A percentile compares a stretch with the other conserved stretches of the same genome.
Conservation (phyloP, 495 filamentous ascomycete species). For the Podospora comata region DNA sequence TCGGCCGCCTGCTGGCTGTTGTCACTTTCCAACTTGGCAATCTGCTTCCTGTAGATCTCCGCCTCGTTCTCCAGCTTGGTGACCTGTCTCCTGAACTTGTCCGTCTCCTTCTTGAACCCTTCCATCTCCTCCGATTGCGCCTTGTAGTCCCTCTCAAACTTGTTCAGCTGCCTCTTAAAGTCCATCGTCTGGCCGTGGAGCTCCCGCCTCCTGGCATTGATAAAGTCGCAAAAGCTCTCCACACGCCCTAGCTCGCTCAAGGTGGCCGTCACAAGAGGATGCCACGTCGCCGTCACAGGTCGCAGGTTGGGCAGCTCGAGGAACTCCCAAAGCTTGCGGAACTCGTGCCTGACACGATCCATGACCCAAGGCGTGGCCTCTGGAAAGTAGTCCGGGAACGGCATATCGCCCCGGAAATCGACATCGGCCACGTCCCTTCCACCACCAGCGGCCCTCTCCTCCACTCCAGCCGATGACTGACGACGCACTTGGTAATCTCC, state of each 20-base stretch:
- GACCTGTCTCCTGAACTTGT: neutral
- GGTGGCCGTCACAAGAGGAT: neutral
- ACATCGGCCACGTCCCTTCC: neutral
- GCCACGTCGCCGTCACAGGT: neutral
- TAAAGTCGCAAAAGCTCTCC: neutral
- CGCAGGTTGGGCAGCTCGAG: neutral
- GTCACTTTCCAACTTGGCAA: neutral
- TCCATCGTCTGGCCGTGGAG: neutral
- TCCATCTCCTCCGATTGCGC: neutral
- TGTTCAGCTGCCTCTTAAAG: neutral
- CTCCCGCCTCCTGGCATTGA: neutral
- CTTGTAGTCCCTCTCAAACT: neutral
- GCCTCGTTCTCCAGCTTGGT: neutral
- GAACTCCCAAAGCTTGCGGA: neutral
- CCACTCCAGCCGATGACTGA: neutral
- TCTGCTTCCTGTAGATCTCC: neutral
- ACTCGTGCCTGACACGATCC: neutral
- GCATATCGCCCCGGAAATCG: neutral
- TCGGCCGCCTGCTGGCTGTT: neutral
- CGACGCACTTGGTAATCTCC: neutral
- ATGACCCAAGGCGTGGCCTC: neutral
- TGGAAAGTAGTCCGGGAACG: neutral
- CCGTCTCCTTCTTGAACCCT: neutral
- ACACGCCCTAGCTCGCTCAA: neutral
- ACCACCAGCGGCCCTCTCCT: neutral